Evolutionary conservation across 306 rosid genomes (phyloP), one percentile per base, ranked within the genome.

Genomic region (Mimosa pudica): DNA sequence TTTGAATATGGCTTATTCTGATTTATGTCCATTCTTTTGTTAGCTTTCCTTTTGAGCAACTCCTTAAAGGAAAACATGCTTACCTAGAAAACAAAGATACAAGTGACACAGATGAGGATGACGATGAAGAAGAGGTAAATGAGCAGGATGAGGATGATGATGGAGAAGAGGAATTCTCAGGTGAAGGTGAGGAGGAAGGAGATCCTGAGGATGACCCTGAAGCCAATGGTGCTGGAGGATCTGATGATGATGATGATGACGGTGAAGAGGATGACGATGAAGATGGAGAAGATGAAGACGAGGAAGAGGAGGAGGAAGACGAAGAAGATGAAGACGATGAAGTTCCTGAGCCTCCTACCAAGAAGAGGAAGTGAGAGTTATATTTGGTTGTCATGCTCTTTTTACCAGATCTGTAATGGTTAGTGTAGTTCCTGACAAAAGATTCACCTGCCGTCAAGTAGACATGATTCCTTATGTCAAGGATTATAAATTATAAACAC

Each of bases 331-430:
- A 90, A 0, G 95, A 89, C 0, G 94, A 90, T 3, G 94, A 87
- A 64, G 83, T 82, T 83, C 89, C 84, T 9, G 86, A 90, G 86
- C 97, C 97, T 52, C 96, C 97, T 13, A 51, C 92, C 1, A 92
- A 92, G 77, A 92, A 83, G 89, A 88, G 93, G 87, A 92, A 90
- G 92, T 90, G 86, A 89, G 41, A 83, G 70, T 69, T 73, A 44
- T 36, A 68, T 76, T 47, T 7, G 73, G 14, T 10, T 55, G 38
- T 47, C 38, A 35, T 64, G 20, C 30, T 68, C 30, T 61, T 66
- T 63, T 46, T 33, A 75, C 69, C 18, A 24, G 30, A 24, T 70
- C 71, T 65, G 71, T 63, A 82, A 77, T 82, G 73, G 16, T 44
- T 14, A 76, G 73, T 58, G 66, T 64, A 47, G 82, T 72, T 55